Evolutionary conservation across 2,329 filamentous ascomycete genomes (phyloP), one percentile per base, ranked within the genome.

Genomic region (Phialophora macrospora): DNA sequence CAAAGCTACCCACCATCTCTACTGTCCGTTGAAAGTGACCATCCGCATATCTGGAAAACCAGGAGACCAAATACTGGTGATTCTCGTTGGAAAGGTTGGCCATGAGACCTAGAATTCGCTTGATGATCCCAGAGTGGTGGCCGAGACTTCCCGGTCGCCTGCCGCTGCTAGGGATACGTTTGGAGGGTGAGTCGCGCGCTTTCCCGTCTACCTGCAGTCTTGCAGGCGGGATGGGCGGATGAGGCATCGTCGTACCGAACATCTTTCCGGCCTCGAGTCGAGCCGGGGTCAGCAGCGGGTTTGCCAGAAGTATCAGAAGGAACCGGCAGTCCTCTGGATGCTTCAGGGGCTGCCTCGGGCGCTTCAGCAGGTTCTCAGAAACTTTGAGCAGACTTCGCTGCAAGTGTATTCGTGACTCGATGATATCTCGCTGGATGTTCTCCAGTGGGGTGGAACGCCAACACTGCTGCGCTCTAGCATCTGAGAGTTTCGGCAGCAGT

Each of bases 61-160:
- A 97, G 6, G 85, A 84, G 9, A 93, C 87, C 28, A 96, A 78
- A 71, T 90, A 87, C 61, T 89, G 88, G 72, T 96, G 93, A 71
- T 90, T 93, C 64, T 89, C 85, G 64, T 87, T 85, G 0, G 91
- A 84, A 12, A 91, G 82, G 75, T 96, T 92, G 1, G 92, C 90
- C 26, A 96, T 75, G 9, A 97, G 80, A 0, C 93, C 93, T 28
- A 96, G 77, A 46, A 96, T 88, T 44, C 93, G 87, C 76, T 97
- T 97, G 72, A 96, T 86, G 60, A 97, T 90, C 4, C 90, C 90
- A 2, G 91, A 93, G 77, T 96, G 90, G 65, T 91, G 87, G 1
- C 88, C 89, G 28, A 85, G 82, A 20, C 78, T 78, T 20, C 77
- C 75, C 51, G 73, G 73, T 20, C 74, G 74, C 64, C 70, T 48